phyloP scores from a whole-genome alignment of 805 yeast species.

The Cyberlindnera euphorbiiphila region DNA sequence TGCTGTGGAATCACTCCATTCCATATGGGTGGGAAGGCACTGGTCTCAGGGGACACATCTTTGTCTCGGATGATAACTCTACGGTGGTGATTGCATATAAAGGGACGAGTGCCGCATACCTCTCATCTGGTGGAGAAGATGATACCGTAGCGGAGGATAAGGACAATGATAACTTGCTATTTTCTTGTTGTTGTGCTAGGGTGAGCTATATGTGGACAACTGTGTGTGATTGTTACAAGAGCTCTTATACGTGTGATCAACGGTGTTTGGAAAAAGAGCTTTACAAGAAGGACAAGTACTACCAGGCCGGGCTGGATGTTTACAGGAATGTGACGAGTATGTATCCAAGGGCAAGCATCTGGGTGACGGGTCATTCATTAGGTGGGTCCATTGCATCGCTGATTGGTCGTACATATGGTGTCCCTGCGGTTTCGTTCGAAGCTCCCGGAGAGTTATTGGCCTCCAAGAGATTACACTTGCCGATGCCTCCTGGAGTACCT shows the following conservation, averaged over 20 bases:
- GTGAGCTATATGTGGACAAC: constrained; percentile 89
- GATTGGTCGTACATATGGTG: constrained; percentile 83
- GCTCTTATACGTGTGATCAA: constrained; percentile 84
- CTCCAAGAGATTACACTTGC: constrained; percentile 78
- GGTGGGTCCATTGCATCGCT: constrained; percentile 86
- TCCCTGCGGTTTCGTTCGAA: constrained; percentile 87
- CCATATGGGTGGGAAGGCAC: constrained; percentile 84
- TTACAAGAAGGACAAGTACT: constrained; percentile 72
- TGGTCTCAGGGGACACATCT: constrained; percentile 90
- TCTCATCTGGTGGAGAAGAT: constrained; percentile 75
- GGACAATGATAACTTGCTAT: constrained; percentile 79
- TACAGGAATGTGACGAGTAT: constrained; percentile 63
- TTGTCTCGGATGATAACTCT: constrained; percentile 55
- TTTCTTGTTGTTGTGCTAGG: constrained; percentile 95
- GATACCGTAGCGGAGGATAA: constrained; percentile 83
- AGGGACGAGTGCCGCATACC: constrained; percentile 85
- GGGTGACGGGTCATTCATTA: constrained; percentile 94
- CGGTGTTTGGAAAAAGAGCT: constrained; percentile 78
- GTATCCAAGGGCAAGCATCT: constrained; percentile 70
- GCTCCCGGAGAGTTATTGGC: constrained; percentile 92
- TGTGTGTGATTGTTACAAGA: constrained; percentile 89
- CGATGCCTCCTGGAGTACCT: constrained; percentile 89
- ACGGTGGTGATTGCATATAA: constrained; percentile 76
- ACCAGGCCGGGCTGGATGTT: constrained; percentile 71
- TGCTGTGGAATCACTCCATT: constrained; percentile 53